Conservation (phyloP, 331 rosid genomes). For the Malus hybrid region DNA sequence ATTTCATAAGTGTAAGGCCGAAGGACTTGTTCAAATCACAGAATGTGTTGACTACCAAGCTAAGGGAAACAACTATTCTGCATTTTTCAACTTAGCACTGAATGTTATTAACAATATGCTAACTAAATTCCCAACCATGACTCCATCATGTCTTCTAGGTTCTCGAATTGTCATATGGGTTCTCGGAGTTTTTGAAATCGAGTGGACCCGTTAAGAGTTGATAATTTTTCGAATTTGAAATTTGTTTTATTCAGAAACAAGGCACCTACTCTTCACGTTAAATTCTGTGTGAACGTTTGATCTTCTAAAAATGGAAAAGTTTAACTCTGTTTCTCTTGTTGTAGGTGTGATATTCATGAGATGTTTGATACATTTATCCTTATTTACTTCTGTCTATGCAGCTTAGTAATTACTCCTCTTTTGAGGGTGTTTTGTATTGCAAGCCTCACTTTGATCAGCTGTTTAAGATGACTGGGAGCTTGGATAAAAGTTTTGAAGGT, state of each 20-base stretch:
- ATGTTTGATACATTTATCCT: not conserved
- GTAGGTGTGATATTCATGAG: not conserved
- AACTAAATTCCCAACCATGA: not conserved
- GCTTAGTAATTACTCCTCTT: conserved; percentile 76
- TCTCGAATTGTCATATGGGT: not conserved
- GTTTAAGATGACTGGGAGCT: conserved; percentile 86
- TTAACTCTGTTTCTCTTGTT: not conserved
- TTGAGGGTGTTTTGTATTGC: conserved; percentile 82
- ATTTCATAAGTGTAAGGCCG: not conserved
- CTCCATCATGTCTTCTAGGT: not conserved
- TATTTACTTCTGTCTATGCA: conserved; percentile 27
- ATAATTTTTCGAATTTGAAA: not conserved
- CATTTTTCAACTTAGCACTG: not conserved
- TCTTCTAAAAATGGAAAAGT: not conserved
- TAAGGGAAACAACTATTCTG: not conserved
- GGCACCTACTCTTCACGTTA: not conserved
- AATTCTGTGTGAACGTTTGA: not conserved
- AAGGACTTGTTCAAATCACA: not conserved
- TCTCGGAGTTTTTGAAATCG: not conserved
- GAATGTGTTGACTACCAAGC: not conserved
- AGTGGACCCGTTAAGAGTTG: not conserved
- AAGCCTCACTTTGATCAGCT: conserved; percentile 96
- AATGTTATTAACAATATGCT: not conserved
- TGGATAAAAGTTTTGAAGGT: conserved; percentile 98
- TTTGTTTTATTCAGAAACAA: not conserved